These are phyloP conservation scores for Heliamphora pulchella DNA, from an alignment of 179 eudicot genomes.

Conservation along the genomic window DNA sequence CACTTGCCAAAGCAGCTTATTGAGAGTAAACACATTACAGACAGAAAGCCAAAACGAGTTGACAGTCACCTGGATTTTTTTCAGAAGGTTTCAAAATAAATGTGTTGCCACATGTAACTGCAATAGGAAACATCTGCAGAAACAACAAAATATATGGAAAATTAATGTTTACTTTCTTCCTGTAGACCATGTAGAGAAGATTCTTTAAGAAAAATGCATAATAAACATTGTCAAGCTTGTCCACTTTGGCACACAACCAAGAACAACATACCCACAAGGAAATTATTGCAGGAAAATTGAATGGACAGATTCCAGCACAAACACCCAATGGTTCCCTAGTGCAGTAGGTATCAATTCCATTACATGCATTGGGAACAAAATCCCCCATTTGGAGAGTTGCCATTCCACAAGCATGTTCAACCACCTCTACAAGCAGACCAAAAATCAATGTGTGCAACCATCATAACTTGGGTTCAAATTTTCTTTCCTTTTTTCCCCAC, in stretches of 20 bases:
- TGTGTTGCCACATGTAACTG: conserved; percentile 89
- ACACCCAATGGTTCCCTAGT: conserved; percentile 91
- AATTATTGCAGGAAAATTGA: conserved; percentile 97
- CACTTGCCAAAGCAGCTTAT: not conserved
- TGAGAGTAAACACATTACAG: not conserved
- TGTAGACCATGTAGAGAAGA: not conserved
- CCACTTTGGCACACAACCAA: not conserved
- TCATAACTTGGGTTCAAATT: not conserved
- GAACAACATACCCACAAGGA: conserved; percentile 69
- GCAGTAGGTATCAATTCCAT: conserved; percentile 90
- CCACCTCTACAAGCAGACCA: conserved; percentile 62
- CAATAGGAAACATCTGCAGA: conserved; percentile 95
- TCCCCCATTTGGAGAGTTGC: conserved; percentile 94
- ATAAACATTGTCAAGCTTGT: not conserved
- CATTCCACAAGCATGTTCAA: conserved; percentile 98
- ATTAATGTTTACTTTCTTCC: conserved; percentile 25
- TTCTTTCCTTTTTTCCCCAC: no score
- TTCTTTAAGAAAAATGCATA: not conserved
- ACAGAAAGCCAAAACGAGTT: conserved; percentile 17
- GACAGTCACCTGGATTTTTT: conserved; percentile 83
- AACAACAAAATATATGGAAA: conserved; percentile 19
- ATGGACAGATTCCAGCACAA: conserved; percentile 98
- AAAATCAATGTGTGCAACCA: conserved; percentile 8
- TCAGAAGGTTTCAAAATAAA: conserved; percentile 93
- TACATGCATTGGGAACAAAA: conserved; percentile 72